Evolutionary conservation across 1,284 basidiomycete genomes (phyloP).

Genomic region (Trichosporon ovoides): DNA sequence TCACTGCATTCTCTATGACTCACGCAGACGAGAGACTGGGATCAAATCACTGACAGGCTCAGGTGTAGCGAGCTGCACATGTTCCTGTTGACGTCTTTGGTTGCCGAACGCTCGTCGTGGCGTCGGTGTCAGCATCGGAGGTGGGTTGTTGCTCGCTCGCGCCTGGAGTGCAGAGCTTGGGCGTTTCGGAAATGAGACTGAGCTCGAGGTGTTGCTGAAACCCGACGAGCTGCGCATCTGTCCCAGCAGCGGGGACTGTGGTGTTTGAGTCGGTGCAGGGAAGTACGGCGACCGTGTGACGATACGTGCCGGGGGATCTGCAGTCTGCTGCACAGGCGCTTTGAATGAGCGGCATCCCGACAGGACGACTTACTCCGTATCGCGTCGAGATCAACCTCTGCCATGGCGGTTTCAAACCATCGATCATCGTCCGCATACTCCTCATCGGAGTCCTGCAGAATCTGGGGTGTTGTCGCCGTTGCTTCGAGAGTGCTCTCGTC

Average conservation of each 20-base stretch:
- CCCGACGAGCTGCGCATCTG: not conserved
- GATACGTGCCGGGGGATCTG: not conserved
- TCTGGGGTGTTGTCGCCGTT: not conserved
- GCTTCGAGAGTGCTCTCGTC: not conserved
- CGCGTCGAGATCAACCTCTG: conserved; percentile 11
- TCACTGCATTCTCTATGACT: not conserved
- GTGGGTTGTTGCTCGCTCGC: not conserved
- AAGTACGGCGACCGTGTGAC: conserved; percentile 6
- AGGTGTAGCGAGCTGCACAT: not conserved
- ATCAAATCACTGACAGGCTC: not conserved
- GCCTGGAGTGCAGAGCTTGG: not conserved
- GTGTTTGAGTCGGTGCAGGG: not conserved
- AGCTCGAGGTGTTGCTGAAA: not conserved
- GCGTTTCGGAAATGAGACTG: conserved; percentile 11
- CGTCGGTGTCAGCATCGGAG: not conserved
- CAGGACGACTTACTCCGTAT: not conserved
- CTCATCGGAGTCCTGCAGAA: not conserved
- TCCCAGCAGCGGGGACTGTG: not conserved
- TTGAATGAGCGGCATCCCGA: not conserved
- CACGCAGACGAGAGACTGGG: conserved; percentile 10
- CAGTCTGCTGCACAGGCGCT: not conserved
- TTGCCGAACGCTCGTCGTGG: not conserved
- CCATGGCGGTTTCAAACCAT: conserved; percentile 9
- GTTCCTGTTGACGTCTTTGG: not conserved
- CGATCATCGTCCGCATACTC: conserved; percentile 5